phyloP scores from a whole-genome alignment of 2,329 filamentous ascomycete species.

The Elsinoe fawcettii region DNA sequence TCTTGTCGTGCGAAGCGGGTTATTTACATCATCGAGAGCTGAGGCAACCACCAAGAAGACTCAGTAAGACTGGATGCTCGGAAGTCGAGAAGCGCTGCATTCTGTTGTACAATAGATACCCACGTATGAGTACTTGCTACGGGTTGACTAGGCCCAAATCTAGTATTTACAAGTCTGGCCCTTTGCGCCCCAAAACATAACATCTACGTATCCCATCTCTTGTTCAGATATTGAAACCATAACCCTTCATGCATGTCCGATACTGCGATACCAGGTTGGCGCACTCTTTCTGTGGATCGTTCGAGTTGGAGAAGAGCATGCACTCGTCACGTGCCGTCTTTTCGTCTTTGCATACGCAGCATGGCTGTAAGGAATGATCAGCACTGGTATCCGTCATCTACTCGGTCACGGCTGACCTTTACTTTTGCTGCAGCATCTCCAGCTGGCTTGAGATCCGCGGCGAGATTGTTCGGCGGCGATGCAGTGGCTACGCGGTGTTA shows the following conservation, averaged over 20 bases:
- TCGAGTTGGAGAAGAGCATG: constrained; percentile 89
- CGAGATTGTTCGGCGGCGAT: constrained; percentile 35
- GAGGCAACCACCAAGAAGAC: constrained; percentile 32
- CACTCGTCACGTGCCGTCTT: constrained; percentile 91
- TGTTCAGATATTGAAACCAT: constrained; percentile 64
- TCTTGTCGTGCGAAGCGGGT: constrained; percentile 52
- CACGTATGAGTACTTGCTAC: constrained; percentile 1
- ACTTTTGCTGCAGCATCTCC: constrained; percentile 35
- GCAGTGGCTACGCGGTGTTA: constrained; percentile 13
- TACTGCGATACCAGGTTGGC: constrained; percentile 76
- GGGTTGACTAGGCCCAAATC: not conserved
- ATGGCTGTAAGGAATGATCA: constrained; percentile 54
- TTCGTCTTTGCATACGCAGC: constrained; percentile 95
- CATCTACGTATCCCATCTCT: not conserved
- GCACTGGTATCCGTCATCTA: not conserved
- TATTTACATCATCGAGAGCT: constrained; percentile 22
- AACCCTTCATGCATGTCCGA: constrained; percentile 84
- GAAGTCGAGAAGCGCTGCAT: constrained; percentile 12
- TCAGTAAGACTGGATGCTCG: constrained; percentile 25
- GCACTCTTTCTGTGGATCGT: constrained; percentile 79
- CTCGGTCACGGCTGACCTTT: constrained; percentile 30
- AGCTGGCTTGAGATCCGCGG: constrained; percentile 36
- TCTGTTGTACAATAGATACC: constrained; percentile 17
- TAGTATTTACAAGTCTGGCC: not conserved
- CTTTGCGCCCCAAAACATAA: not conserved